These are phyloP conservation scores for Cryptosporidium meleagridis DNA, from an alignment of 169 alveolate genomes.

Conservation along the genomic window DNA sequence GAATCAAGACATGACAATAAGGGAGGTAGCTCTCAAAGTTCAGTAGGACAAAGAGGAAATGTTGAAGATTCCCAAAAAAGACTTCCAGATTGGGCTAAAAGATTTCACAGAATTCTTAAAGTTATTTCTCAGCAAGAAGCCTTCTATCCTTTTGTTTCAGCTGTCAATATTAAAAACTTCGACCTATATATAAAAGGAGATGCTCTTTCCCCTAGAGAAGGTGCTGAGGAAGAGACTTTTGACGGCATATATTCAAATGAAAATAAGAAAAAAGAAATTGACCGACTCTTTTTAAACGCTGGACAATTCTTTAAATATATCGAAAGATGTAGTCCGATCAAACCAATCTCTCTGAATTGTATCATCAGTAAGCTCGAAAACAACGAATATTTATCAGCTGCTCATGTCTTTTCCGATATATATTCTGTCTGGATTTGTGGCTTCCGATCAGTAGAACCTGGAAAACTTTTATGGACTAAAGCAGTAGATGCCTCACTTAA, in stretches of 20 bases:
- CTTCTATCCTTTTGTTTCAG: constrained; percentile 47
- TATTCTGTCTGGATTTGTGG: constrained; percentile 73
- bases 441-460: constrained; percentile 51
- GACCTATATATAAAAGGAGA: constrained; percentile 22
- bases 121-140: constrained; percentile 53
- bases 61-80: constrained; percentile 22
- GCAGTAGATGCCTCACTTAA: constrained; percentile 57
- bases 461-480: constrained; percentile 44
- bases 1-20: constrained; percentile 30
- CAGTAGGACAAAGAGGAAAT: constrained; percentile 22
- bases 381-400: constrained; percentile 41
- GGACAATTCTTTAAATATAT: constrained; percentile 6
- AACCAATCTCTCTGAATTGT: constrained; percentile 37
- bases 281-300: constrained; percentile 35
- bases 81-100: constrained; percentile 71
- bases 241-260: neutral
- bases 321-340: constrained; percentile 30
- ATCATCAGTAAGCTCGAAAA: constrained; percentile 47
- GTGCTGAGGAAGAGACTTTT: neutral
- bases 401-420: constrained; percentile 59
- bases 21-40: constrained; percentile 5
- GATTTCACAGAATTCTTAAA: constrained; percentile 66
- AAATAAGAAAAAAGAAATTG: constrained; percentile 28
- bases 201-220: neutral
- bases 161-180: constrained; percentile 12